Percentiles rank a stretch among this genome's conserved stretches.
phyloP scores from a whole-genome alignment of 2,329 filamentous ascomycete species.

The Rhytidhysteron rufulum region DNA sequence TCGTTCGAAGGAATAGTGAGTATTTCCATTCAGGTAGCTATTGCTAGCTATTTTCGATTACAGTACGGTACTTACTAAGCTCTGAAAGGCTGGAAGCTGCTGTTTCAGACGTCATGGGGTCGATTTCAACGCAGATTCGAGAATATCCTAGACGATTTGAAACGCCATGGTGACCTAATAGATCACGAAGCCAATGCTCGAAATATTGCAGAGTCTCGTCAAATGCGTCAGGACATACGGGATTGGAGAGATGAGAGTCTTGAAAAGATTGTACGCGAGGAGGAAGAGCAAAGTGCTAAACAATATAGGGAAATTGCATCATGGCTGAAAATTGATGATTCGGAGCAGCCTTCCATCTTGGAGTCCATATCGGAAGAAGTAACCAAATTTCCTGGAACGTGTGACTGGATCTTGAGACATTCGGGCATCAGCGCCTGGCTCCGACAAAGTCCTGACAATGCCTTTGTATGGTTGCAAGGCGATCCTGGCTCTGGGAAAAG shows the following conservation, averaged over 20 bases:
- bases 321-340: constrained; percentile 4
- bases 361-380: constrained; percentile 5
- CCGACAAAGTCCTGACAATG: constrained; percentile 2
- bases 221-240: constrained; percentile 9
- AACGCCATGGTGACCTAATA: constrained; percentile 20
- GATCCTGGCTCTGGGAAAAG: constrained; percentile 21
- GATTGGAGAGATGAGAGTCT: too few species aligned
- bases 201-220: constrained; percentile 16
- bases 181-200: constrained; percentile 24
- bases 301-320: not conserved
- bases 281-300: not conserved
- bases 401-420: constrained; percentile 20
- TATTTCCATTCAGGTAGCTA: constrained; percentile 7
- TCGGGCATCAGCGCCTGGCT: constrained; percentile 11
- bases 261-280: constrained; percentile 2
- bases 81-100: constrained; percentile 20
- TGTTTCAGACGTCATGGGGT: constrained; percentile 27
- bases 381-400: constrained; percentile 13
- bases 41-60: constrained; percentile 2
- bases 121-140: constrained; percentile 23
- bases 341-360: constrained; percentile 12
- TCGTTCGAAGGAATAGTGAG: constrained; percentile 30
- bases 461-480: constrained; percentile 15
- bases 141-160: constrained; percentile 20
- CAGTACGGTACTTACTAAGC: too few species aligned